A percentile compares a stretch with the other conserved stretches of the same genome.
These are phyloP conservation scores for Cajanus cajan DNA, from an alignment of 306 rosid genomes.

Conservation along the genomic window DNA sequence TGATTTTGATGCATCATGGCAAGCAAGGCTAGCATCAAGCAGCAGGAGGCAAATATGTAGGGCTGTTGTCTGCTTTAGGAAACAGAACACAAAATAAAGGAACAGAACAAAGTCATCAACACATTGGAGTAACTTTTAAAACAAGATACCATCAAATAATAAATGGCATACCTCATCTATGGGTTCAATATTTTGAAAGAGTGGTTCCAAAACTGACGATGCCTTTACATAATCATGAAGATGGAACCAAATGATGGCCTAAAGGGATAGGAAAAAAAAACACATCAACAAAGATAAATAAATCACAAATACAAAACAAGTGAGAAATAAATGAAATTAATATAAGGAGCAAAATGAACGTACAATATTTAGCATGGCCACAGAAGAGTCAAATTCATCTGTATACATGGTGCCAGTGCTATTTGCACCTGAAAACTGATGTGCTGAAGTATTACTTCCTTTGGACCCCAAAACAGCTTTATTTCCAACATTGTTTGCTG, in stretches of 20 bases:
- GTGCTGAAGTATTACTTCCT: slow-evolving; percentile 53
- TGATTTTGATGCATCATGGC: slow-evolving; percentile 87
- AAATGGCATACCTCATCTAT: slow-evolving; percentile 72
- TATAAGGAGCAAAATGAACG: slow-evolving; percentile 28
- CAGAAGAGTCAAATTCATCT: slow-evolving; percentile 82
- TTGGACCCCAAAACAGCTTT: slow-evolving; percentile 65
- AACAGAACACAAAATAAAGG: slow-evolving; percentile 24
- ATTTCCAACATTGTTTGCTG: slow-evolving; percentile 52
- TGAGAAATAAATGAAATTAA: slow-evolving; percentile 12
- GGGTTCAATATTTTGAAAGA: slow-evolving; percentile 93
- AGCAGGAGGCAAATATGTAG: slow-evolving; percentile 84
- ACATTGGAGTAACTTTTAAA: slow-evolving; percentile 14
- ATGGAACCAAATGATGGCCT: slow-evolving; percentile 96
- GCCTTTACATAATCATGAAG: slow-evolving; percentile 84
- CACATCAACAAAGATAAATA: slow-evolving; percentile 7
- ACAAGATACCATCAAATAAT: slow-evolving; percentile 16
- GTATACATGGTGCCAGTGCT: slow-evolving; percentile 47
- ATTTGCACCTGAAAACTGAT: slow-evolving; percentile 50
- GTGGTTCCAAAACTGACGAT: slow-evolving; percentile 76
- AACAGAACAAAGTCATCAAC: slow-evolving; percentile 32
- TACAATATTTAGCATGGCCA: slow-evolving; percentile 63
- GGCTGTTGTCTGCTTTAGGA: slow-evolving; percentile 75
- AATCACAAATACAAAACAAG: slow-evolving; percentile 12
- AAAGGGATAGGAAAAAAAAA: slow-evolving; percentile 25
- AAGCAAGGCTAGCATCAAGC: slow-evolving; percentile 93